phyloP scores from a whole-genome alignment of 108 stramenopile genomes.

The Cyclotella baltica region DNA sequence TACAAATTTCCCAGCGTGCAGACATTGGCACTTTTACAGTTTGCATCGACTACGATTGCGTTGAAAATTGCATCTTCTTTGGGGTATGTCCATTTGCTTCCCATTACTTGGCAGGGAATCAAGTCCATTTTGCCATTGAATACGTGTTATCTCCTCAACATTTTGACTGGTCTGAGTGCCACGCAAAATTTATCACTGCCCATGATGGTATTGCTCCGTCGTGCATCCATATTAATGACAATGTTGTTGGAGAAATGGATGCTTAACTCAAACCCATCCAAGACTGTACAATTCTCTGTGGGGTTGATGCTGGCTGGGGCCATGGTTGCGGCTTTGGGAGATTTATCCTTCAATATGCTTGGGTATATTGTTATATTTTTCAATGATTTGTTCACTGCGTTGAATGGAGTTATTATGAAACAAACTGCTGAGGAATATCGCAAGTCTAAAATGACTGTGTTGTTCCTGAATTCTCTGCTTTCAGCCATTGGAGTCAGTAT shows the following conservation, averaged over 20 bases:
- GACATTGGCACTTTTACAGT: slow-evolving; percentile 55
- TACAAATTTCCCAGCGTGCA: slow-evolving; percentile 52
- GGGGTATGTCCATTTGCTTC: slow-evolving; percentile 48
- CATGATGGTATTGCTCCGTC: slow-evolving; percentile 77
- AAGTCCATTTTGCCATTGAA: slow-evolving; percentile 59
- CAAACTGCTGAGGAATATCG: slow-evolving; percentile 51
- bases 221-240: slow-evolving; percentile 72
- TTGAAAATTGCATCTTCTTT: slow-evolving; percentile 29
- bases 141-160: slow-evolving; percentile 69
- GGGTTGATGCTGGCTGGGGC: slow-evolving; percentile 70
- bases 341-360: slow-evolving; percentile 63
- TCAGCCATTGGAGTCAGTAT: slow-evolving; percentile 41
- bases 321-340: slow-evolving; percentile 66
- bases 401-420: slow-evolving; percentile 71
- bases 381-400: slow-evolving; percentile 74
- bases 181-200: slow-evolving; percentile 66
- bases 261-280: slow-evolving; percentile 55
- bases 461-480: slow-evolving; percentile 59
- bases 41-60: slow-evolving; percentile 54
- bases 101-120: slow-evolving; percentile 34
- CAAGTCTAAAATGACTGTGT: slow-evolving; percentile 58
- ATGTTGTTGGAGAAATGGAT: slow-evolving; percentile 69
- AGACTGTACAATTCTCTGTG: slow-evolving; percentile 53
- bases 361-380: slow-evolving; percentile 67
- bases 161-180: slow-evolving; percentile 68